phyloP scores from a whole-genome alignment of 2,329 filamentous ascomycete species.

The Cladophialophora carrionii region DNA sequence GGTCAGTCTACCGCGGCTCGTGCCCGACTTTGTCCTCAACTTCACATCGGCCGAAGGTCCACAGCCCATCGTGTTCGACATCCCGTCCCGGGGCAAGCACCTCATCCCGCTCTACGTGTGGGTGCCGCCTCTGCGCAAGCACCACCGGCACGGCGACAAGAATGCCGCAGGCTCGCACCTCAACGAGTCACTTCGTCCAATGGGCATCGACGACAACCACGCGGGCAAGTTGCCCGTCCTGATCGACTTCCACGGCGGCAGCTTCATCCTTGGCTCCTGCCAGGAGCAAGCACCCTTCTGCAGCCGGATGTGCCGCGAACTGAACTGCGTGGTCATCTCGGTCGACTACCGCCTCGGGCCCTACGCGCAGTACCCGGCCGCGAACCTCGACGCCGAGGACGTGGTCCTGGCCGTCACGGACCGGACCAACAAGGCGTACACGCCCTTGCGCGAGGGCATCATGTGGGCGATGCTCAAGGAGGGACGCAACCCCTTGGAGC shows the following conservation, averaged over 20 bases:
- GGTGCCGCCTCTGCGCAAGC: slow-evolving; percentile 30
- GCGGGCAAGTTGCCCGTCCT: slow-evolving; percentile 33
- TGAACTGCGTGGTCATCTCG: slow-evolving; percentile 48
- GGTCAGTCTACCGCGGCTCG: slow-evolving; percentile 35
- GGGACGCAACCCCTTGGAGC: slow-evolving; percentile 21
- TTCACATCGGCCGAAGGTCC: slow-evolving; percentile 38
- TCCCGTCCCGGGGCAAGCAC: slow-evolving; percentile 35
- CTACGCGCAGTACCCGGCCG: slow-evolving; percentile 52
- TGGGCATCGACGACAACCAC: slow-evolving; percentile 20
- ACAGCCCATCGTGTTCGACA: slow-evolving; percentile 35
- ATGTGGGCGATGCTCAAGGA: slow-evolving; percentile 28
- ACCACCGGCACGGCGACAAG: slow-evolving; percentile 12
- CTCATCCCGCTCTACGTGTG: slow-evolving; percentile 38
- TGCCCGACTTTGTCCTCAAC: slow-evolving; percentile 35
- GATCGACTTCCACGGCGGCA: slow-evolving; percentile 39
- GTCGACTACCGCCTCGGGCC: slow-evolving; percentile 56
- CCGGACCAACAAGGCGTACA: slow-evolving; percentile 24
- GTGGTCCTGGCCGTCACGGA: slow-evolving; percentile 50
- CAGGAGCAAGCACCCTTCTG: slow-evolving; percentile 51
- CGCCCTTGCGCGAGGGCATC: slow-evolving; percentile 32
- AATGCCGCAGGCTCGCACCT: slow-evolving; percentile 25
- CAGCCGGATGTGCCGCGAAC: slow-evolving; percentile 50
- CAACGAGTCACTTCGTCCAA: slow-evolving; percentile 14
- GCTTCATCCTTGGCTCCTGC: slow-evolving; percentile 37
- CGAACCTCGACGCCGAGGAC: slow-evolving; percentile 54